These are phyloP conservation scores for Ogataea nakhonphanomensis DNA, from an alignment of 805 yeast species.

Conservation along the genomic window DNA sequence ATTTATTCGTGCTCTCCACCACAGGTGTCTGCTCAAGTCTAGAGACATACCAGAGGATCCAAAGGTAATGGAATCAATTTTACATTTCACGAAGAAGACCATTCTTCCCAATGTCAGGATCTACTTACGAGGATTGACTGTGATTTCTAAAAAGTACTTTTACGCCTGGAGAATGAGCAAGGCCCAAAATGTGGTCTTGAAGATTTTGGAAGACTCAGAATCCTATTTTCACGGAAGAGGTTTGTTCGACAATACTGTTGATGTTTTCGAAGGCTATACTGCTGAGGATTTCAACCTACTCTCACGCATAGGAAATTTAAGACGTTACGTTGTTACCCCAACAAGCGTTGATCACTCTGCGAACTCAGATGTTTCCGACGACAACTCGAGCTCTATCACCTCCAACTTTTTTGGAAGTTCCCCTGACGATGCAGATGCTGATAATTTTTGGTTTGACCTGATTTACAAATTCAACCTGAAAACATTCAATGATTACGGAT, in stretches of 20 bases:
- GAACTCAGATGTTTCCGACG: conserved; percentile 1
- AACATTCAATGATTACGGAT: too few species aligned
- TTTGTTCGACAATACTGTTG: conserved; percentile 1
- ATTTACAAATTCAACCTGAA: conserved; percentile 7
- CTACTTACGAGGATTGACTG: conserved; percentile 39
- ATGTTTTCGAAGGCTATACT: conserved; percentile 19
- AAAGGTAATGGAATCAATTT: conserved; percentile 13
- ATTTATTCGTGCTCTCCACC: conserved; percentile 30
- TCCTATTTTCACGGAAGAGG: neutral
- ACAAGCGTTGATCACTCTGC: neutral
- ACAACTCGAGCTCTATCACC: neutral
- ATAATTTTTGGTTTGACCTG: conserved; percentile 27
- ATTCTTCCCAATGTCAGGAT: conserved; percentile 39
- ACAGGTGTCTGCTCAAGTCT: conserved; percentile 19
- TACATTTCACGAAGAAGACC: conserved; percentile 4
- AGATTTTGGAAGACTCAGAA: conserved; percentile 28
- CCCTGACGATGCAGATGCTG: conserved; percentile 18
- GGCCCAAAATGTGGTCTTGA: conserved; percentile 45
- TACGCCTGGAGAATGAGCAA: conserved; percentile 68
- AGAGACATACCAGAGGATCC: conserved; percentile 1
- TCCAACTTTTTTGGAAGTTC: conserved; percentile 2
- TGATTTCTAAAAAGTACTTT: conserved; percentile 54
- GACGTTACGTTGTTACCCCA: neutral
- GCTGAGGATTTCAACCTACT: conserved; percentile 17
- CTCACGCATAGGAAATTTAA: conserved; percentile 5